Conservation (phyloP, 2,329 filamentous ascomycete genomes). For the Microdochium trichocladiopsis region DNA sequence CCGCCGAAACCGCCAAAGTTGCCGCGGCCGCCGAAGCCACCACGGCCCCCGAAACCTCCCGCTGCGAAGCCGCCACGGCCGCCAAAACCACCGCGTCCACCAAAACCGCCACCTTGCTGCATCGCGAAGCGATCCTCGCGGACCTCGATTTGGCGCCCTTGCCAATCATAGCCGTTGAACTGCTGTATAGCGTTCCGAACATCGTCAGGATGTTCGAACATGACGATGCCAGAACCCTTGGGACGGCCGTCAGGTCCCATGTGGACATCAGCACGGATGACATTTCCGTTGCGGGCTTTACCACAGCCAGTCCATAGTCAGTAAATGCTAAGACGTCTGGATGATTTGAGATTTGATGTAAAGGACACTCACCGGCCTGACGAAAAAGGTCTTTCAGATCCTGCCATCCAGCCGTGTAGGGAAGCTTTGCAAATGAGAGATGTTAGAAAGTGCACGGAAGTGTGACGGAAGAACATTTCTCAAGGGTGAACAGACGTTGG, state of each 20-base stretch:
- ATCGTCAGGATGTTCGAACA: constrained; percentile 91
- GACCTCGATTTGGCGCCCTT: constrained; percentile 86
- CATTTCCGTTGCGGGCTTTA: constrained; percentile 59
- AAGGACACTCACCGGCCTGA: constrained; percentile 72
- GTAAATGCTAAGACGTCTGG: neutral
- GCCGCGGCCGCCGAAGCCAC: constrained; percentile 38
- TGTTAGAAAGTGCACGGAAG: constrained; percentile 10
- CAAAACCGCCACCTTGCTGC: constrained; percentile 49
- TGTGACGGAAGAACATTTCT: constrained; percentile 7
- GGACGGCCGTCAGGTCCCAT: constrained; percentile 84
- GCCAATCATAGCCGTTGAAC: constrained; percentile 99
- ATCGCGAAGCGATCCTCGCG: constrained; percentile 91
- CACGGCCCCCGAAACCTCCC: constrained; percentile 30
- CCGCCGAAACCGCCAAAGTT: constrained; percentile 22
- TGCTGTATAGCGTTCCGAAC: constrained; percentile 93
- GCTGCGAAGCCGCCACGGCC: constrained; percentile 34
- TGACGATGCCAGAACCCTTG: constrained; percentile 95
- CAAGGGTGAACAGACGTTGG: constrained; percentile 74
- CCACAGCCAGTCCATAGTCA: neutral
- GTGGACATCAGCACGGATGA: constrained; percentile 94
- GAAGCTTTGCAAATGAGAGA: constrained; percentile 55
- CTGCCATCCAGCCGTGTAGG: constrained; percentile 97
- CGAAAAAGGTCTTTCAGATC: constrained; percentile 98
- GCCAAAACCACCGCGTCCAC: constrained; percentile 40
- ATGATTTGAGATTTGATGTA: constrained; percentile 4